Base-by-base conservation (phyloP, 1,139 yeast species). In the Suhomyces atakaporum region DNA sequence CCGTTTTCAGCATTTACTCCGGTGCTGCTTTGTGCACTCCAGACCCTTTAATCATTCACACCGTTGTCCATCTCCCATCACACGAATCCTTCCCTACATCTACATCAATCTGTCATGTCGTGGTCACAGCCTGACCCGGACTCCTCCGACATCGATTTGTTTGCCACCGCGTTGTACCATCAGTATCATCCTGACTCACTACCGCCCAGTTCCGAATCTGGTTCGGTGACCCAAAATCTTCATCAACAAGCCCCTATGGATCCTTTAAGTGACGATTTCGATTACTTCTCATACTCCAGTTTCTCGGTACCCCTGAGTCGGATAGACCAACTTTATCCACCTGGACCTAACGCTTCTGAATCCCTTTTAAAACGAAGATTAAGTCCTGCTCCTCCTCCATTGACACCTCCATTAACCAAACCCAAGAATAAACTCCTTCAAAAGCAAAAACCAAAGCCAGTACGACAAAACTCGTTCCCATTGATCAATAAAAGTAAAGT, bases 381-480 rank as follows among this genome's bases (percentile, higher is more conserved):
- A 11, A 27, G 36, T 12, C 28, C 29, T 9, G 36, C 21, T 29
- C 8, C 19, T 27, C 30, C 15, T 12, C 42, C 37, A 2, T 29
- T 32, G 29, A 35, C 40, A 2, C 42, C 39, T 3, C 40, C 42
- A 7, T 13, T 31, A 4, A 15, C 36, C 25, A 36, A 33, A 20
- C 31, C 40, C 16, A 39, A 38, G 20, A 33, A 18, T 27, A 38
- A 40, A 21, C 29, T 12, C 15, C 30, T 32, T 8, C 36, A 16
- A 23, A 35, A 33, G 13, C 27, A 29, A 10, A 40, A 33, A 28
- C 46, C 46, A 8, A 40, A 38, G 21, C 20, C 42, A 12, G 27
- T 43, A 25, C 44, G 46, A 30, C 46, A 43, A 28, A 43, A 40
- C 34, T 43, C 46, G 31, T 40, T 40, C 15, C 46, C 46, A 2